Percentiles rank a stretch among this genome's conserved stretches.
Evolutionary conservation across 345 rosid species (phyloP).

Genomic region (Sapria himalayana): DNA sequence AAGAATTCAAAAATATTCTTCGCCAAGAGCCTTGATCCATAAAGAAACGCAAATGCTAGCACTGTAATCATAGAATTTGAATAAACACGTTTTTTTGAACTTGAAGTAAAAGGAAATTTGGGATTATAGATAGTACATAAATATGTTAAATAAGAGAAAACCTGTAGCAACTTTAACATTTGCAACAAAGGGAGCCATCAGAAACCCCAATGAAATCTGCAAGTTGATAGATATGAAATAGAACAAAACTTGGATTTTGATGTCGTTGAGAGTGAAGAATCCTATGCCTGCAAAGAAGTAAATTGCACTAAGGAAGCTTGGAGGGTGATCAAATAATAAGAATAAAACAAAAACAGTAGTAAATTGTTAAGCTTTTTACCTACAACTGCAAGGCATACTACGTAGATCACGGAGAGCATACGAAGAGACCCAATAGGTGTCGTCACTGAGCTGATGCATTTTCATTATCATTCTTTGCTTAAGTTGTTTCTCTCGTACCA

Average conservation of each 20-base stretch:
- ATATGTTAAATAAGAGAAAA: conserved; percentile 10
- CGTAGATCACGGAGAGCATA: conserved; percentile 33
- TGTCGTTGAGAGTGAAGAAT: conserved; percentile 54
- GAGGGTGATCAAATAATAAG: conserved; percentile 4
- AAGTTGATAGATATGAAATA: conserved; percentile 58
- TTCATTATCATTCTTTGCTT: conserved; percentile 79
- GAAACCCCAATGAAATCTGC: conserved; percentile 64
- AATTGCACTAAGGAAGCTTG: conserved; percentile 8
- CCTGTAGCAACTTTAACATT: conserved; percentile 80
- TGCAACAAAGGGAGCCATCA: conserved; percentile 44
- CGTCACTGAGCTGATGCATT: conserved; percentile 95
- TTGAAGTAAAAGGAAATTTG: not conserved
- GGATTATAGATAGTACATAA: conserved; percentile 4
- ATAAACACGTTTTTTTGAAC: conserved; percentile 6
- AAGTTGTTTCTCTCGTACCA: conserved; percentile 73
- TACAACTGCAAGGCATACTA: conserved; percentile 41
- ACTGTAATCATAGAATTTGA: conserved; percentile 24
- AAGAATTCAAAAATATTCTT: conserved; percentile 45
- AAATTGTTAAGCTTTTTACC: conserved; percentile 17
- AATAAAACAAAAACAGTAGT: conserved; percentile 4
- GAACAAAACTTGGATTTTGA: conserved; percentile 45
- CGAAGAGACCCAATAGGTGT: conserved; percentile 80
- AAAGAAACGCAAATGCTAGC: conserved; percentile 37
- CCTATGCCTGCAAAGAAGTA: conserved; percentile 41
- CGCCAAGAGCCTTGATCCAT: conserved; percentile 75